These are phyloP conservation scores for Baudoinia panamericana DNA, from an alignment of 495 filamentous ascomycete genomes.

Conservation along the genomic window DNA sequence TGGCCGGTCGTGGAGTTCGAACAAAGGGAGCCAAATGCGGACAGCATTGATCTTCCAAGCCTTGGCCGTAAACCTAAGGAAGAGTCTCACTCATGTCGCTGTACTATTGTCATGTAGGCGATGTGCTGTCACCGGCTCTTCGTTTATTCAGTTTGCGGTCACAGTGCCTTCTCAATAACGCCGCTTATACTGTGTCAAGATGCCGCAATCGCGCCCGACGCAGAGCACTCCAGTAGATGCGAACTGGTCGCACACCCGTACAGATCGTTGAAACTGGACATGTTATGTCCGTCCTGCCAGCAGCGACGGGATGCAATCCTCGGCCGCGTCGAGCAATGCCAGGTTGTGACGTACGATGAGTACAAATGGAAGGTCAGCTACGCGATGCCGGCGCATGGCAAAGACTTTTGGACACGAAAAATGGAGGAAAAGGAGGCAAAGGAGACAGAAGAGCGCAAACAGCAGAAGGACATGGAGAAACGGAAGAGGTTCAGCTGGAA, in stretches of 20 bases:
- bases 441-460: conserved; percentile 4
- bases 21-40: too few species aligned
- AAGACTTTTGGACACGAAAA: conserved; percentile 18
- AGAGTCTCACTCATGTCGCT: too few species aligned
- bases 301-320: conserved; percentile 14
- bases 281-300: conserved; percentile 21
- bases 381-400: conserved; percentile 16
- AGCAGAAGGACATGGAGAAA: conserved; percentile 2
- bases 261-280: conserved; percentile 14
- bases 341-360: conserved; percentile 23
- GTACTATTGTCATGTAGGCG: background rate
- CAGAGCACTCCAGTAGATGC: conserved; percentile 10
- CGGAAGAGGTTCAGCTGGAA: conserved; percentile 13
- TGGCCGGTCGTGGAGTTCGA: too few species aligned
- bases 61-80: too few species aligned
- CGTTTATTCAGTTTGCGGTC: conserved; percentile 28
- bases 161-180: conserved; percentile 18
- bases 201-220: conserved; percentile 15
- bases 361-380: conserved; percentile 31
- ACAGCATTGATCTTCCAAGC: too few species aligned
- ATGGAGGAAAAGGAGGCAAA: conserved; percentile 19
- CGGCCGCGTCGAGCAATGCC: conserved; percentile 6
- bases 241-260: conserved; percentile 19
- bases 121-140: conserved; percentile 31
- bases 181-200: conserved; percentile 11